Evolutionary conservation across 495 filamentous ascomycete genomes (phyloP), one percentile per base, ranked within the genome.

Genomic region (Jackrogersella minutella): DNA sequence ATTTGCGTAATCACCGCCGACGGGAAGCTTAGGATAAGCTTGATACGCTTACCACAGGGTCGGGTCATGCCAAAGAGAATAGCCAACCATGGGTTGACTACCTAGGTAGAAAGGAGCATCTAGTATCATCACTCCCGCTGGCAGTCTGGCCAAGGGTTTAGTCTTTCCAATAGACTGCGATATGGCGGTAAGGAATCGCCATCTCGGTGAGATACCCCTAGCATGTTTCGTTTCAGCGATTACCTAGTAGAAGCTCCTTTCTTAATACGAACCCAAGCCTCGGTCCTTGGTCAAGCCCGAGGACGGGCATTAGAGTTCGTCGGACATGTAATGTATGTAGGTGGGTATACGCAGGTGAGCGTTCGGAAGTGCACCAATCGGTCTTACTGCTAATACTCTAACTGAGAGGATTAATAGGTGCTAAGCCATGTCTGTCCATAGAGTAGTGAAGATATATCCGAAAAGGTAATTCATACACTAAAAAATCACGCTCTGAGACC

Each of bases 291-390:
- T 46, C 39, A 46, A 55, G 19, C 37, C n/a, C 44, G 43, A 28
- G 4, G 22, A 11, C 16, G 17, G 41, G 41, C 28, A 7, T n/a
- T 47, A 28, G 43, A 50, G 33, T 8, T 50, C 21, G 1, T 58
- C 14, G 0, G 10, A 16, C 19, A 11, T 22, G 28, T 24, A 21
- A 16, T 40, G 34, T 52, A 43, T 14, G 30, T 46, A 62, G 54
- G 37, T 31, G 17, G 26, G 17, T 14, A 3, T 9, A 31, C 37
- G 6, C n/a, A n/a, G n/a, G n/a, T n/a, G 37, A 62, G 30, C 11
- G 8, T 26, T 17, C 44, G 7, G 2, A 49, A 46, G 14, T 47
- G 50, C 24, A 37, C 59, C 59, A 62, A 62, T 62, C 59, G 59
- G 59, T 40, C 59, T 8, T 47, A 55, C 24, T 55, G 14, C 31